Evolutionary conservation across 495 filamentous ascomycete species (phyloP), one percentile per base, ranked within the genome.

Genomic region (Podospora pseudocomata): DNA sequence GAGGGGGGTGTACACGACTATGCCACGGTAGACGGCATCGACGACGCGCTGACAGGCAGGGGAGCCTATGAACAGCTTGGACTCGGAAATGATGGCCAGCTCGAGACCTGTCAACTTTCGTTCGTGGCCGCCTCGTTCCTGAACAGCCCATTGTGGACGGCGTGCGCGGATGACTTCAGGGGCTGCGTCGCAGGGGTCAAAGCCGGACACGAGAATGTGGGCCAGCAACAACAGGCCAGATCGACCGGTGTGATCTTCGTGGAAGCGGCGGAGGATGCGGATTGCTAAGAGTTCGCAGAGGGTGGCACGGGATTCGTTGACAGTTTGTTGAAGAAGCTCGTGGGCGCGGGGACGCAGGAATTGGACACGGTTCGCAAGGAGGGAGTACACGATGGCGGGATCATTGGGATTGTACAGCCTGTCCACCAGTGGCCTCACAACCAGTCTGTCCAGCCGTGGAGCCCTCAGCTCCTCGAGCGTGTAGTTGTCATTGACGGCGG

Each of bases 351-450:
- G 85, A 20, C 84, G 81, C 26, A 87, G 81, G 76, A 90, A 90
- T 65, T 90, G 86, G 15, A 85, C 77, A 13, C 86, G 79, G 72
- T 90, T 90, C 62, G 88, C 87, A 39, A 90, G 81, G 9, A 90
- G 82, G 72, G 86, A 88, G 73, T 88, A 90, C 9, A 89, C 86
- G 34, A 85, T 79, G 1, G 86, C 87, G 28, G 85, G 80, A 73
- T 90, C 87, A 13, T 85, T 71, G 19, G 79, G 79, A 58, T 84
- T 82, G 74, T 87, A 89, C 0, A 88, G 76, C n/a, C 82, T 82
- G 67, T 89, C 84, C 7, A 89, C 85, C 13, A 89, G 73, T 11
- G 87, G 87, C 65, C 86, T 80, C 3, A 89, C 85, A 39, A 89
- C 78, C 18, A 83, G 77, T 9, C 80, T 73, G 71, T 86, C 88